phyloP scores from a whole-genome alignment of 75 land plant genomes.

The Pinus taeda region DNA sequence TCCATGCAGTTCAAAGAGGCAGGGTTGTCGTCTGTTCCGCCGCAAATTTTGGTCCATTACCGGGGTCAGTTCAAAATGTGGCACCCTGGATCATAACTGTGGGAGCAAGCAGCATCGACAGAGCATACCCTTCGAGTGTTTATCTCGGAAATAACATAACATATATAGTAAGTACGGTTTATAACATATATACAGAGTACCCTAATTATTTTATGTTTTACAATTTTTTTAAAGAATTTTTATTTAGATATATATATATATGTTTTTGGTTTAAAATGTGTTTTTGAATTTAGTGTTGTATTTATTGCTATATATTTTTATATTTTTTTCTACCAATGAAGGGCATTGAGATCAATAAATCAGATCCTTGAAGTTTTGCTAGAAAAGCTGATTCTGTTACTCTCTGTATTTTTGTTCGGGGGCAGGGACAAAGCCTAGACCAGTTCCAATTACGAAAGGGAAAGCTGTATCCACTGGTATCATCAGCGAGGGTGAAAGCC shows the following conservation, averaged over 20 bases:
- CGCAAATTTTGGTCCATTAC: conserved; percentile 81
- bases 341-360: too few relatives aligned
- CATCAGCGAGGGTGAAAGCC: conserved; percentile 7
- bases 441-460: background rate
- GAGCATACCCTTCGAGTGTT: conserved; percentile 81
- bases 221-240: too few relatives aligned
- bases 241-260: too few relatives aligned
- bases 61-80: conserved; percentile 77
- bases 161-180: too few relatives aligned
- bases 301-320: too few relatives aligned
- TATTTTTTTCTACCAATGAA: too few relatives aligned
- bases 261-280: too few relatives aligned
- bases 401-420: too few relatives aligned
- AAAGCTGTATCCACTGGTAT: conserved; percentile 14
- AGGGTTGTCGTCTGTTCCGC: conserved; percentile 85
- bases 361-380: background rate
- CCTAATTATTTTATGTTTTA: too few relatives aligned
- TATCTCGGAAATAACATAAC: conserved; percentile 57
- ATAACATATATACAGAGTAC: too few relatives aligned
- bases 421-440: conserved; percentile 1
- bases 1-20: conserved; percentile 68
- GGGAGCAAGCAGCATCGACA: conserved; percentile 83
- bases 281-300: too few relatives aligned
- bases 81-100: conserved; percentile 94
- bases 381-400: background rate